phyloP scores from a whole-genome alignment of 2,329 filamentous ascomycete species.

The Colletotrichum godetiae region DNA sequence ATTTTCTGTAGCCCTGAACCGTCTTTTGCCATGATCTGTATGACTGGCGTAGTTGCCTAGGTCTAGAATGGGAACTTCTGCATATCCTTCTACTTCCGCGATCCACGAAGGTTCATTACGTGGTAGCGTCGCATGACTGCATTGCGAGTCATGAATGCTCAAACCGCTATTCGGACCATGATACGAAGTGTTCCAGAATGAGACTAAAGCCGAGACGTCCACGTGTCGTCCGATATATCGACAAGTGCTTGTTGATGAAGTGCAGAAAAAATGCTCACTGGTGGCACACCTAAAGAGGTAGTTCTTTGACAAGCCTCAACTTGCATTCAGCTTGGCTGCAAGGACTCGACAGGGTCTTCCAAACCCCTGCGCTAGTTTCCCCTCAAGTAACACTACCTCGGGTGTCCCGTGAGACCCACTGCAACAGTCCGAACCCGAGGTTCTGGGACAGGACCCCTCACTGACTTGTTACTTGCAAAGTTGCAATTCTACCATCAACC shows the following conservation, averaged over 20 bases:
- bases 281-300: neutral
- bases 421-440: neutral
- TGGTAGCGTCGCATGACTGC: fast-evolving
- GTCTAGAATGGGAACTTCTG: neutral
- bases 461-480: neutral
- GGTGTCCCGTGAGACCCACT: neutral
- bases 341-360: neutral
- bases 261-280: neutral
- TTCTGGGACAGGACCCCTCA: neutral
- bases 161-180: too few species aligned
- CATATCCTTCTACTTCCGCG: too few species aligned
- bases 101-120: neutral
- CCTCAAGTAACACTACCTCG: neutral
- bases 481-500: neutral
- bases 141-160: neutral
- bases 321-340: neutral
- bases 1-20: constrained; percentile 1
- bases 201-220: neutral
- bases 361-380: neutral
- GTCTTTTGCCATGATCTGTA: neutral
- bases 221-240: neutral
- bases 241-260: neutral
- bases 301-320: neutral
- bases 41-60: neutral
- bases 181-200: neutral